Evolutionary conservation across 1,139 yeast genomes (phyloP), one percentile per base, ranked within the genome.

Genomic region (Yamadazyma diospyri): DNA sequence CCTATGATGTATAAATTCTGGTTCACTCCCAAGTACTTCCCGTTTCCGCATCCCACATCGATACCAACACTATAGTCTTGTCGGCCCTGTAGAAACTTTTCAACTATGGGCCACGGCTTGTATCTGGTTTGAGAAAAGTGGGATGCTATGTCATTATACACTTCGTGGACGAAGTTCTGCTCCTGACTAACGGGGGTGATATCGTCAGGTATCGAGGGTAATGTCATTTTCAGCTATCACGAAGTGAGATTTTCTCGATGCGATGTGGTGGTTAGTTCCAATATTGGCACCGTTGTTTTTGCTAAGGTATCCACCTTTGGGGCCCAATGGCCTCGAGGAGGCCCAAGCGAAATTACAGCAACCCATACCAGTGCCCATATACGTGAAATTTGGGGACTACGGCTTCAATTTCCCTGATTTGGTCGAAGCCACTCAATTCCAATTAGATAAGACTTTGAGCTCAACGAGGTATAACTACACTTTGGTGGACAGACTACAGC

Each of bases 81-180:
- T 34, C 62, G 57, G 5, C 42, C 47, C 14, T 48, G 53, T 30
- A 92, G 61, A 51, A 83, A 92, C 41, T 68, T 60, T 35, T 84
- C 86, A 12, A 94, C 98, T 11, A 88, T 80, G 5, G 98, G 98
- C 98, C 98, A 92, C 17, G 97, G 97, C 62, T 86, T 89, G 59
- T 88, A 92, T 25, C 98, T 64, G 0, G 98, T 92, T 45, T 82
- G 81, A 3, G 97, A 88, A 55, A 92, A 92, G 55, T 94, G 98
- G 9, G 80, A 51, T 0, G 98, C 98, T 23, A 92, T 92, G 42
- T 85, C 85, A 50, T 92, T 85, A 61, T 92, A 92, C 2, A 94
- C 95, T 14, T 76, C 73, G 57, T 92, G 98, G 2, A 92, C 98
- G 50, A 76, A 84, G 35, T 72, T 70, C 33, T 81, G 76, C 53